phyloP scores from a whole-genome alignment of 768 basidiomycete genomes.

The Thelephora aurantiotincta region DNA sequence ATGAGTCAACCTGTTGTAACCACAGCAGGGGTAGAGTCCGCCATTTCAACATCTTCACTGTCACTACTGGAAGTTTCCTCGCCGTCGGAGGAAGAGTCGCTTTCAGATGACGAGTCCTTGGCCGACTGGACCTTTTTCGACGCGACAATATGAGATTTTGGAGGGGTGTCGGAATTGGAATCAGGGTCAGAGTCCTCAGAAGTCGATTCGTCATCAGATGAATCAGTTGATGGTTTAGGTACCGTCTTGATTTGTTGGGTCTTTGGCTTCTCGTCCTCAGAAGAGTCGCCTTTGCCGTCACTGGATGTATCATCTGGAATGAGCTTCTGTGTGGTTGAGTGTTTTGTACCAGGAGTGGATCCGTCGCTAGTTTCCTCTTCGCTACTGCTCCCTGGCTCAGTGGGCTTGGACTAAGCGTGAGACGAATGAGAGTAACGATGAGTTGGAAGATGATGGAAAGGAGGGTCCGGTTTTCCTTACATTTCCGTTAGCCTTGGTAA shows the following conservation, averaged over 20 bases:
- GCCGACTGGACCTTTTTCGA: slow-evolving; percentile 13
- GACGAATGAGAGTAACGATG: slow-evolving; percentile 9
- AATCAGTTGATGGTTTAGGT: slow-evolving; percentile 10
- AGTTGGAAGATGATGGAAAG: too few species aligned
- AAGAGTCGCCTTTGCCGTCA: slow-evolving; percentile 11
- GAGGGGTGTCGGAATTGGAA: slow-evolving; percentile 9
- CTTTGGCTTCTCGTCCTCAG: slow-evolving; percentile 25
- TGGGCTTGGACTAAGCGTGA: not conserved
- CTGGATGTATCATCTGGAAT: not conserved
- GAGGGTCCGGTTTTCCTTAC: slow-evolving; percentile 20
- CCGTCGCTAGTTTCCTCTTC: too few species aligned
- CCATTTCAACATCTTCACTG: slow-evolving; percentile 48
- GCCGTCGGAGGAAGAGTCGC: slow-evolving; percentile 16
- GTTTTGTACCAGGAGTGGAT: slow-evolving; percentile 2
- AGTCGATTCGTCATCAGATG: slow-evolving; percentile 12
- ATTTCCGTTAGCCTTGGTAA: not conserved
- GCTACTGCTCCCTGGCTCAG: slow-evolving; percentile 12
- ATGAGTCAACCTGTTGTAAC: slow-evolving; percentile 13
- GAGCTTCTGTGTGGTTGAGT: slow-evolving; percentile 8
- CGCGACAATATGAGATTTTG: slow-evolving; percentile 11
- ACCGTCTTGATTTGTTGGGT: slow-evolving; percentile 19
- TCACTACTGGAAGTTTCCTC: slow-evolving; percentile 17
- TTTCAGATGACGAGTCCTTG: slow-evolving; percentile 12
- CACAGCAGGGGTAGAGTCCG: slow-evolving; percentile 23
- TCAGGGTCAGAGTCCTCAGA: slow-evolving; percentile 6